Evolutionary conservation across 192 early-diverging fungal species (phyloP).

Genomic region (Phlyctochytrium planicorne): DNA sequence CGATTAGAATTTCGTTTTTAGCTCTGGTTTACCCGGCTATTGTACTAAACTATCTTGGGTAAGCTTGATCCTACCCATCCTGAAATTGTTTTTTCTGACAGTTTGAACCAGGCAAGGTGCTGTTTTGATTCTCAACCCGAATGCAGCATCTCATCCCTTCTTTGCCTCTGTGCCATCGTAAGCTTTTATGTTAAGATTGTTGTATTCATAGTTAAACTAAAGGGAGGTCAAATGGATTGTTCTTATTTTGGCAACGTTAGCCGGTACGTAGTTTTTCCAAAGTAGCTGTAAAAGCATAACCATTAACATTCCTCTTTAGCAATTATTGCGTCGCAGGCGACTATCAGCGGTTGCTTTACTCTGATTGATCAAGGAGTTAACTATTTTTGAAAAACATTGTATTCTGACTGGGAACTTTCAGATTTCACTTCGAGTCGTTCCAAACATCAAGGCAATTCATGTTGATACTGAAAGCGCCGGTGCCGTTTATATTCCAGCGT

Average conservation of each 20-base stretch:
- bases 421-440: constrained; percentile 53
- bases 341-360: constrained; percentile 53
- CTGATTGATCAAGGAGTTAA: constrained; percentile 51
- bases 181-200: not conserved
- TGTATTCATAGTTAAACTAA: constrained; percentile 1
- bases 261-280: constrained; percentile 23
- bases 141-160: constrained; percentile 33
- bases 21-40: constrained; percentile 49
- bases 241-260: constrained; percentile 50
- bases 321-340: constrained; percentile 60
- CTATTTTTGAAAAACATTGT: not conserved
- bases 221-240: constrained; percentile 42
- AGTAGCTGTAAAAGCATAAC: constrained; percentile 9
- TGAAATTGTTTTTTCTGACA: constrained; percentile 9
- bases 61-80: constrained; percentile 10
- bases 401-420: constrained; percentile 2
- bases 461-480: constrained; percentile 17
- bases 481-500: constrained; percentile 51
- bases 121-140: constrained; percentile 24
- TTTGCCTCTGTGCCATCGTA: constrained; percentile 41
- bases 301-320: constrained; percentile 18
- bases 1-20: constrained; percentile 49
- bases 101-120: constrained; percentile 32
- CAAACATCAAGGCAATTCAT: constrained; percentile 44
- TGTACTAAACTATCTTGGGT: constrained; percentile 49